Evolutionary conservation across 148 eudicot genomes (phyloP), one percentile per base, ranked within the genome.

Genomic region (Spergularia bocconei): DNA sequence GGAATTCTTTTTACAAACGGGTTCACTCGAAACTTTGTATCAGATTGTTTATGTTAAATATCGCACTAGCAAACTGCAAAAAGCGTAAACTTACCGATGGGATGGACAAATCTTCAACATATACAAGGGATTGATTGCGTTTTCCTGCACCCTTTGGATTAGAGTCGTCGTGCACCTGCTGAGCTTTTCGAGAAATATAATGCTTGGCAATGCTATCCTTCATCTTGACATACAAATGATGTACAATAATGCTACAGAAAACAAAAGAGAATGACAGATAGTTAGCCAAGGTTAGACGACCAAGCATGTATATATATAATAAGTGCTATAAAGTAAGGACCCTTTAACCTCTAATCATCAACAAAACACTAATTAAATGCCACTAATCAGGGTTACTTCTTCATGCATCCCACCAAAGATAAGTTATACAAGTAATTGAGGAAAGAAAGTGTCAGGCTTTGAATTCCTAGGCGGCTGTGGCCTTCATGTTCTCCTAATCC

Each of bases 101-200:
- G 51, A 86, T 75, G 13, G 87, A 72, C 63, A 88, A 80, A 69
- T 84, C 79, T 55, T 81, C 91, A 48, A 77, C 82, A 67, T 67
- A 50, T 50, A 75, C 15, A 56, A 88, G 86, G 69, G 81, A 36
- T 69, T 82, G 85, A 9, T 5, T 44, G 59, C 4, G 74, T 65
- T 78, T 74, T 54, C 29, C 63, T 17, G 54, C 38, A 38, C 69
- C 73, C 75, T 13, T 61, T 66, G 38, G 19, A 21, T 29, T 33
- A 16, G 19, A 74, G 63, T 63, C 74, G 65, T 69, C 52, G 82
- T 67, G 70, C 29, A n/a, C 63, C 14, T 51, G 16, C 59, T 44
- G 52, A 2, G 20, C 5, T 55, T 72, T 73, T 52, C 54, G 77
- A 0, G 29, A 53, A 36, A 75, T 55, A 6, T 47, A 68, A 52